Conservation (phyloP, 768 basidiomycete genomes). For the Termitomyces sp. region DNA sequence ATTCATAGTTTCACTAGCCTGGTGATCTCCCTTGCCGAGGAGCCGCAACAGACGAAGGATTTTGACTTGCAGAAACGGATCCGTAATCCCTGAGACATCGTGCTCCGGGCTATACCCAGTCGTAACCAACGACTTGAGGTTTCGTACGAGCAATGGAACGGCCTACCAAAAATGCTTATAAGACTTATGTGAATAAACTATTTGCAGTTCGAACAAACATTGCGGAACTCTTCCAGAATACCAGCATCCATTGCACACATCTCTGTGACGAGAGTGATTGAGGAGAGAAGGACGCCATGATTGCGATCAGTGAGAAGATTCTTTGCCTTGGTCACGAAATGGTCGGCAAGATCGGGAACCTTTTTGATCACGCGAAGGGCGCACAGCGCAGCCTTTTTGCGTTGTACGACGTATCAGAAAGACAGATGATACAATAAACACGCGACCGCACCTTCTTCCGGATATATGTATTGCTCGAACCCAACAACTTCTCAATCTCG, state of each 20-base stretch:
- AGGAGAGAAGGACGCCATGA: constrained; percentile 92
- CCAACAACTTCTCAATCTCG: constrained; percentile 95
- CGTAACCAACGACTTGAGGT: constrained; percentile 90
- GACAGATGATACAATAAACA: background rate
- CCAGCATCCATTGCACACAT: constrained; percentile 80
- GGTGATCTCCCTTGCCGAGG: constrained; percentile 80
- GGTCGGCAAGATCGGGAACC: constrained; percentile 93
- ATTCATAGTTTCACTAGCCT: constrained; percentile 95
- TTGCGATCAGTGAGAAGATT: constrained; percentile 92
- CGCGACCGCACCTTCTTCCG: constrained; percentile 85
- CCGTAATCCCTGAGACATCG: constrained; percentile 98
- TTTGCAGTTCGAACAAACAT: constrained; percentile 45
- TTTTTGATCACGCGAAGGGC: constrained; percentile 92
- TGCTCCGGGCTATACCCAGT: constrained; percentile 98
- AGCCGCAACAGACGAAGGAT: constrained; percentile 82
- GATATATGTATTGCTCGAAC: constrained; percentile 97
- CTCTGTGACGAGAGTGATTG: constrained; percentile 91
- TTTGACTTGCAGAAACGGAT: constrained; percentile 93
- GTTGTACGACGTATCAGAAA: background rate
- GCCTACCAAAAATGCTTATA: constrained; percentile 43
- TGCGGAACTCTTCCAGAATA: constrained; percentile 82
- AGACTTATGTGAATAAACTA: background rate
- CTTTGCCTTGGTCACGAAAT: constrained; percentile 85
- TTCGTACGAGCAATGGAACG: constrained; percentile 89
- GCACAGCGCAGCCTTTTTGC: constrained; percentile 82